Evolutionary conservation across 805 yeast genomes (phyloP), one percentile per base, ranked within the genome.

Genomic region (Starmerella etchellsii): DNA sequence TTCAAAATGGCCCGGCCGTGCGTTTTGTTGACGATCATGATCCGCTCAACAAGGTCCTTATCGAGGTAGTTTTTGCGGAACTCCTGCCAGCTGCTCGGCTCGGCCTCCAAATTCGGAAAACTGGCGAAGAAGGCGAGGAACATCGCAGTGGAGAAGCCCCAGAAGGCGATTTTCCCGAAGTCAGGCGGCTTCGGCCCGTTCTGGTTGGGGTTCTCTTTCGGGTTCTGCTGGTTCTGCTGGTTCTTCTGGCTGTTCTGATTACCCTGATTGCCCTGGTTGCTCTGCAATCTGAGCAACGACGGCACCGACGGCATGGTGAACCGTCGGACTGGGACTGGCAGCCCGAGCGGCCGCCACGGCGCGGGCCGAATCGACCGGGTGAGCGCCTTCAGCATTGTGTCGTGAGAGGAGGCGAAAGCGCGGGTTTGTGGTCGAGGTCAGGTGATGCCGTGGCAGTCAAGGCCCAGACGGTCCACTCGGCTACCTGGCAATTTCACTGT

Each of bases 51-150:
- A 32, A 74, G 68, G 4, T 85, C 85, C 52, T 76, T 81, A 47
- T 79, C 81, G 45, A 91, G 67, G 54, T 77, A 78, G 35, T 76
- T 68, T 4, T 77, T 66, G 31, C 83, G 71, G 64, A 91, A 88
- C 55, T 88, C 94, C 64, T 91, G 97, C 79, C 85, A 91, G 2
- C 95, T 76, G 44, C 88, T 67, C 54, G 82, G 85, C 29, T 38
- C 42, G 18, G 26, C 33, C 18, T 33, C 41, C 8, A 36, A 16
- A 5, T 24, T 39, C 14, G 41, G 23, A 8, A 39, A 25, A 32
- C 39, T 38, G 24, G 33, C 25, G 25, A 45, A 18, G 36, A 39
- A 37, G 5, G 52, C 43, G n/a, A 41, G 37, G 19, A 48, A 19
- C 30, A 51, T 38, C 16, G 54, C 54, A 2, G 50, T 30, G 31